Base-by-base conservation (phyloP, 1,284 basidiomycete genomes). In the Leccinum subspadiceum region DNA sequence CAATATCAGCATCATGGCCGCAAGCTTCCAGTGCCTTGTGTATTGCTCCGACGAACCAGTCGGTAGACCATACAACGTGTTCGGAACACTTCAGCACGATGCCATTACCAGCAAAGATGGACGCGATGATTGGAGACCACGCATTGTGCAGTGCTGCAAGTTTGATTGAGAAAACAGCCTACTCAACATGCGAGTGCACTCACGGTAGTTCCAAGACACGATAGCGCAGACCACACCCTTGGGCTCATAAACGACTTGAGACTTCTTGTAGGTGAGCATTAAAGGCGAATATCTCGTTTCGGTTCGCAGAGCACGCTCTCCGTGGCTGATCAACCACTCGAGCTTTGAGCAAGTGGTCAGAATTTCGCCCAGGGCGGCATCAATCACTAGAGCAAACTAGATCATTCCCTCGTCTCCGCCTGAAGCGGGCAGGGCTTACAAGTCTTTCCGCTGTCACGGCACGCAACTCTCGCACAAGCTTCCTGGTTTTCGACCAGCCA, bases 391-490 rank as follows among this genome's bases (percentile, higher is more conserved):
- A 62, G 8, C 10, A 63, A 48, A 60, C 37, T 26, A 46, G 39
- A 53, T 58, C 37, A 60, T 54, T 53, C 54, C 57, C 39, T 13
- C 31, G 15, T 17, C 3, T 51, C 13, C 17, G 12, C 13, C 53
- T 24, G 41, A 41, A 58, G 26, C 0, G 4, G 6, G 4, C 20
- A 31, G 37, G 24, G 84, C 90, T 73, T 68, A 94, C 94, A 80
- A 35, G 96, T 98, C 80, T 98, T 99, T 60, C 96, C 96, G 0
- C 94, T 95, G 75, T 99, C 96, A 39, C 96, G 81, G 70, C 92
- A 94, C 37, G 94, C 94, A n/a, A 97, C 91, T 52, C 87, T 81
- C 6, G 93, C 93, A 67, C 95, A 93, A 20, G 78, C 77, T 60
- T 96, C 90, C 76, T 94, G 87, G 67, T 96, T 93, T 65, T 89